Conservation (phyloP, 352 stramenopile species). For the Blastocystis sp. region DNA sequence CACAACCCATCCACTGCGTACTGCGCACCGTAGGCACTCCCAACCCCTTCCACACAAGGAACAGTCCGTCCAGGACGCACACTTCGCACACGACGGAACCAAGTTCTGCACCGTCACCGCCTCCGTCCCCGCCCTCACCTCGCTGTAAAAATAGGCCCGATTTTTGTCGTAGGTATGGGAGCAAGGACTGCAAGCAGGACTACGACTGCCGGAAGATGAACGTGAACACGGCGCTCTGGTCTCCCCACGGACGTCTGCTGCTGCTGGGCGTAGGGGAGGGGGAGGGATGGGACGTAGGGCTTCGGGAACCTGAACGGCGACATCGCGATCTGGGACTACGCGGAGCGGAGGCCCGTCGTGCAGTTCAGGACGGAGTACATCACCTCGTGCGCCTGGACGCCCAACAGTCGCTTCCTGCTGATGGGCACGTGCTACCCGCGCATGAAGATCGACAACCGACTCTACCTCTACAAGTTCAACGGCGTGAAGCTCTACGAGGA, state of each 20-base stretch:
- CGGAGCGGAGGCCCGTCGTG: neutral
- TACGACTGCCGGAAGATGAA: neutral
- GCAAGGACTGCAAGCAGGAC: conserved; percentile 24
- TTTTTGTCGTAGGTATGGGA: neutral
- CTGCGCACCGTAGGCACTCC: neutral
- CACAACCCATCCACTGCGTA: neutral
- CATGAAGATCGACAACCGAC: conserved; percentile 27
- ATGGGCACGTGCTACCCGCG: conserved; percentile 42
- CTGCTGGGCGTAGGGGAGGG: neutral
- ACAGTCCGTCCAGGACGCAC: neutral
- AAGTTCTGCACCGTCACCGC: neutral
- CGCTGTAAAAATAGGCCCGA: neutral
- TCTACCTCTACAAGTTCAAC: conserved; percentile 20
- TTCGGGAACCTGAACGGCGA: conserved; percentile 43
- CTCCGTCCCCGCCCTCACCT: neutral
- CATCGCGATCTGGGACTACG: neutral
- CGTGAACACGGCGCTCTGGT: conserved; percentile 27
- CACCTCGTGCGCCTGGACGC: conserved; percentile 14
- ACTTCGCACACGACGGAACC: neutral
- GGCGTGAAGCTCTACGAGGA: neutral
- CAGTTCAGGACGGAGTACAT: conserved; percentile 30
- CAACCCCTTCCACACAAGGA: neutral
- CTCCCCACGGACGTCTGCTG: neutral
- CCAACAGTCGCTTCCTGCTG: neutral
- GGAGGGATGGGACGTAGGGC: neutral